Conservation (phyloP, 176 grass and related monocot genomes). For the Triticum turgidum region DNA sequence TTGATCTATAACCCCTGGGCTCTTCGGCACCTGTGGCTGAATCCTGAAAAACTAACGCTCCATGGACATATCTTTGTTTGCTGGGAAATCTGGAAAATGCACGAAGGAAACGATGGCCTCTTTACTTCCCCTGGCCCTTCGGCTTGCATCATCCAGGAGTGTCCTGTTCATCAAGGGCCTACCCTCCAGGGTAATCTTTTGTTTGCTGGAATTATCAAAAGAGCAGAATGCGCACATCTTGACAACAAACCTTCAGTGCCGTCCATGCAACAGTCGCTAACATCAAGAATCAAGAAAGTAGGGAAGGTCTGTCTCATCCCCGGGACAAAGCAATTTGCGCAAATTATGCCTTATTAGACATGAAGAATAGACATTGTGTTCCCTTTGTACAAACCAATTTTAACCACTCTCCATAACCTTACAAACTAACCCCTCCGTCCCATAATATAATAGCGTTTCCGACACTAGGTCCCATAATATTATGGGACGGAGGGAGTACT, state of each 20-base stretch:
- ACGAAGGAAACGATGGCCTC: background rate
- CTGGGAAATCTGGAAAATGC: background rate
- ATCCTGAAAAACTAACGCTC: background rate
- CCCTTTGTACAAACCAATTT: conserved; percentile 55
- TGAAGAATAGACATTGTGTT: conserved; percentile 9
- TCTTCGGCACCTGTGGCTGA: background rate
- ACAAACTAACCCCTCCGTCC: background rate
- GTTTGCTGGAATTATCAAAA: background rate
- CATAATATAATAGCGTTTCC: no score
- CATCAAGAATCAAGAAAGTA: background rate
- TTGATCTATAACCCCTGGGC: background rate
- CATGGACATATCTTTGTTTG: background rate
- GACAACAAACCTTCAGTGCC: background rate
- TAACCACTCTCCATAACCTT: conserved; percentile 28
- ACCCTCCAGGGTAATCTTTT: no score
- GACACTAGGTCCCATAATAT: no score
- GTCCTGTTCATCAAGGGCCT: background rate
- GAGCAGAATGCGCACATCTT: background rate
- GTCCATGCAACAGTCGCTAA: no score
- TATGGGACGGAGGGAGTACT: background rate
- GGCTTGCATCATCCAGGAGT: background rate
- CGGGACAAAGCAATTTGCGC: background rate
- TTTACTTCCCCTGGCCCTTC: background rate
- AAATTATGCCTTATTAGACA: background rate
- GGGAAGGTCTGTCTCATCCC: background rate